These are phyloP conservation scores for Claviceps spartinae DNA, from an alignment of 2,329 filamentous ascomycete genomes.

Conservation along the genomic window DNA sequence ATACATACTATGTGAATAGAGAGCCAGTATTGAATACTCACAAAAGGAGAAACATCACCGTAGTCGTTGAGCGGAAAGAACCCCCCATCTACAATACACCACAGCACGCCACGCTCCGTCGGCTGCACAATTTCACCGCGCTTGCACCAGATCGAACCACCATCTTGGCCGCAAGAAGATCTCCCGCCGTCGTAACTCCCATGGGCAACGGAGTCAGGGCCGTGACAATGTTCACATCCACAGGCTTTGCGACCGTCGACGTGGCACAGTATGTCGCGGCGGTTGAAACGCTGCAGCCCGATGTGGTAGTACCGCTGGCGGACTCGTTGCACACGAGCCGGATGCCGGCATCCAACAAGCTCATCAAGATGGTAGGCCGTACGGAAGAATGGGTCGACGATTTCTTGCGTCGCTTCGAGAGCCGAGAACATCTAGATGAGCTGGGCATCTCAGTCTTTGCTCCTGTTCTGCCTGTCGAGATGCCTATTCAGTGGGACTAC, in stretches of 20 bases:
- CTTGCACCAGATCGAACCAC: slow-evolving; percentile 52
- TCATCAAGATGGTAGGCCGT: slow-evolving; percentile 71
- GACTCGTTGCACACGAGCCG: slow-evolving; percentile 45
- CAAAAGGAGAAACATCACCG: background rate
- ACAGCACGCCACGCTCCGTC: slow-evolving; percentile 26
- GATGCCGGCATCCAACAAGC: slow-evolving; percentile 54
- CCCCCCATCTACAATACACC: slow-evolving; percentile 36
- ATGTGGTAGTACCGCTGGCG: slow-evolving; percentile 66
- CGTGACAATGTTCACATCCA: slow-evolving; percentile 71
- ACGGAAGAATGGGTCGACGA: slow-evolving; percentile 71
- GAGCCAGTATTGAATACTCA: background rate
- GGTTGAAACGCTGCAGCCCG: slow-evolving; percentile 53
- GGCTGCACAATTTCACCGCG: slow-evolving; percentile 65
- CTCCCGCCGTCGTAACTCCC: slow-evolving; percentile 60
- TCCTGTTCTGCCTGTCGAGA: slow-evolving; percentile 61
- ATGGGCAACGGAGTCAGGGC: slow-evolving; percentile 56
- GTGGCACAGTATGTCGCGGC: slow-evolving; percentile 56
- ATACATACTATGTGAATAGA: too few relatives aligned
- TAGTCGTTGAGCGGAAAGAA: slow-evolving; percentile 41
- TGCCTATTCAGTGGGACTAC: slow-evolving; percentile 67
- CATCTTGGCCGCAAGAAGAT: slow-evolving; percentile 64
- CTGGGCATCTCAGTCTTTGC: slow-evolving; percentile 39
- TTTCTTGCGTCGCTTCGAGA: slow-evolving; percentile 34
- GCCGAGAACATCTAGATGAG: slow-evolving; percentile 14
- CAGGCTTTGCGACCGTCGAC: slow-evolving; percentile 63